phyloP scores from a whole-genome alignment of 257 asterid genomes.

The Scutellaria barbata region DNA sequence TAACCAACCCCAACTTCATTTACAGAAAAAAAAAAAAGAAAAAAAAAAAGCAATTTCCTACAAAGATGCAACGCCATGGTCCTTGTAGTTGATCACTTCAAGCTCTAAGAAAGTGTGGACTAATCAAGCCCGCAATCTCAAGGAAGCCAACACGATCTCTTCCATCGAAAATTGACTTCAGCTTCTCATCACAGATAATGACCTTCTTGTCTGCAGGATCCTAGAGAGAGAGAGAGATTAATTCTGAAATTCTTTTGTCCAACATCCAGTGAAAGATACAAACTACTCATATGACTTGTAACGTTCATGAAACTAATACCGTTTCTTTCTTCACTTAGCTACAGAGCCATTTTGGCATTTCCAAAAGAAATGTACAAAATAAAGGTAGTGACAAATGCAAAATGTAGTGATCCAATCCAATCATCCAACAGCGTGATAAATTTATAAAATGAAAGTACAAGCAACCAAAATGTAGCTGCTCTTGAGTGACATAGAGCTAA shows the following conservation, averaged over 20 bases:
- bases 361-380: not conserved
- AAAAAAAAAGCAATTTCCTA: conserved; percentile 25
- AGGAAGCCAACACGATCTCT: conserved; percentile 88
- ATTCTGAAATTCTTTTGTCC: not conserved
- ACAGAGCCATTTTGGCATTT: not conserved
- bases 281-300: not conserved
- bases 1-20: conserved; percentile 38
- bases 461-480: not conserved
- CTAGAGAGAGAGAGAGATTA: conserved; percentile 42
- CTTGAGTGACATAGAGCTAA: not conserved
- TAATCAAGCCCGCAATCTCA: conserved; percentile 88
- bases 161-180: conserved; percentile 73
- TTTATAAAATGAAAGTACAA: too few species aligned
- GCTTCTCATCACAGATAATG: conserved; percentile 86
- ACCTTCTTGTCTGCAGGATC: conserved; percentile 87
- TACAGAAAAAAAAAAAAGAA: conserved; percentile 40
- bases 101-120: conserved; percentile 75
- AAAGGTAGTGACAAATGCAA: not conserved
- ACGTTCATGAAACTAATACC: not conserved
- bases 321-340: conserved; percentile 16
- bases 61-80: conserved; percentile 26
- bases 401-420: not conserved
- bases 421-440: not conserved
- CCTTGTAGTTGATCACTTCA: conserved; percentile 27
- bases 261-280: not conserved